phyloP scores from a whole-genome alignment of 495 filamentous ascomycete species.

The Barbatosphaeria neglecta region DNA sequence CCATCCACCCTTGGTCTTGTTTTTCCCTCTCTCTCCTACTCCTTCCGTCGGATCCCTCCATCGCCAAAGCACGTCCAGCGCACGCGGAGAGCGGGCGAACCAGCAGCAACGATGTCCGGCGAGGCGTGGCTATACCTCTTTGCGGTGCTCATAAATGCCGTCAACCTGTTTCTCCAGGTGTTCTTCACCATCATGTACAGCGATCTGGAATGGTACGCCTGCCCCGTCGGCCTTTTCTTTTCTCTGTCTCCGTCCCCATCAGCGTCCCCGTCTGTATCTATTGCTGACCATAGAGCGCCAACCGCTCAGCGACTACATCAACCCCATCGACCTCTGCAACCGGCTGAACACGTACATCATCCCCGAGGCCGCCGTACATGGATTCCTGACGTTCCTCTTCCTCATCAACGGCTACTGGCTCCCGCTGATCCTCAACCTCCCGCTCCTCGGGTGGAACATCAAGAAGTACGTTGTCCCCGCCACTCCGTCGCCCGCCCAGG shows the following conservation, averaged over 20 bases:
- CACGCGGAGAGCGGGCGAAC: background rate
- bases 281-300: constrained; percentile 7
- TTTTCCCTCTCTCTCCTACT: background rate
- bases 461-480: constrained; percentile 65
- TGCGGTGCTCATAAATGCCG: constrained; percentile 98
- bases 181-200: constrained; percentile 99
- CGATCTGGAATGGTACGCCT: constrained; percentile 85
- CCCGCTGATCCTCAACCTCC: constrained; percentile 81
- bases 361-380: constrained; percentile 95
- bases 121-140: constrained; percentile 99
- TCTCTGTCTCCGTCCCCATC: background rate
- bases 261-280: background rate
- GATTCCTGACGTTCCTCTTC: constrained; percentile 87
- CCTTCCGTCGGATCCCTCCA: background rate
- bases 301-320: constrained; percentile 85
- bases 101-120: constrained; percentile 74
- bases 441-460: constrained; percentile 82
- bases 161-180: constrained; percentile 99
- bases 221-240: background rate
- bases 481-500: no score
- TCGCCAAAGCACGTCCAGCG: constrained; percentile 2
- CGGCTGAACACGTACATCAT: constrained; percentile 99
- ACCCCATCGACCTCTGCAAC: constrained; percentile 99
- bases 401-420: constrained; percentile 99
- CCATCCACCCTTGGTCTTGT: no score